A percentile compares a stretch with the other conserved stretches of the same genome.
phyloP scores from a whole-genome alignment of 495 filamentous ascomycete species.

The Penicillium arizonense region DNA sequence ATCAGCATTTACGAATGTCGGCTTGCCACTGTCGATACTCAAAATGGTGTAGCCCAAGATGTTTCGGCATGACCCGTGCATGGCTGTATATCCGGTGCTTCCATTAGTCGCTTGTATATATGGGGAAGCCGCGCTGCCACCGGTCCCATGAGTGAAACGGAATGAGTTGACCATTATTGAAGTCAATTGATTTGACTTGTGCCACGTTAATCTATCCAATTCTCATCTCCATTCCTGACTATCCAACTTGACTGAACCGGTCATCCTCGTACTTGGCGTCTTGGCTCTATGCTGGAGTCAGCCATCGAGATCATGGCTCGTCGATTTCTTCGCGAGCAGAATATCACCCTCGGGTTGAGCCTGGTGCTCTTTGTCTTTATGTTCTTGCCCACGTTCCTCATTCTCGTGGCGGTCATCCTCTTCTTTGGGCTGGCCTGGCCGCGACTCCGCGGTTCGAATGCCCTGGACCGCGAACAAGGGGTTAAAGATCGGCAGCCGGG shows the following conservation, averaged over 20 bases:
- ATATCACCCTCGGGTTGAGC: constrained; percentile 35
- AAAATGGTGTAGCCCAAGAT: neutral
- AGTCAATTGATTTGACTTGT: too few relatives aligned
- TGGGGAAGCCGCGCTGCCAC: neutral
- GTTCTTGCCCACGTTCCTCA: constrained; percentile 40
- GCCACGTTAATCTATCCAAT: too few relatives aligned
- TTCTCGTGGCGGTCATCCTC: constrained; percentile 35
- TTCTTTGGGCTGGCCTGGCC: constrained; percentile 39
- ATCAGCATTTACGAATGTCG: constrained; percentile 6
- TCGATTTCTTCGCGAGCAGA: constrained; percentile 29
- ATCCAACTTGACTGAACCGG: neutral
- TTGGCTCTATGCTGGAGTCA: constrained; percentile 5
- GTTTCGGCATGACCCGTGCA: neutral
- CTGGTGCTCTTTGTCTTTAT: constrained; percentile 39
- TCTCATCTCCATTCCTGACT: neutral
- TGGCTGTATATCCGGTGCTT: constrained; percentile 1
- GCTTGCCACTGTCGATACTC: neutral
- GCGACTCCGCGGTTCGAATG: constrained; percentile 20
- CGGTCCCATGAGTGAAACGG: too few relatives aligned
- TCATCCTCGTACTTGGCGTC: neutral
- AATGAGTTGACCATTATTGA: neutral
- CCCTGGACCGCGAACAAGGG: constrained; percentile 11
- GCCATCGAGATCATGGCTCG: constrained; percentile 32
- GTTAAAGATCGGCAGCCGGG: neutral
- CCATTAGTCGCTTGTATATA: constrained; percentile 3